A percentile compares a stretch with the other conserved stretches of the same genome.
phyloP scores from a whole-genome alignment of 768 basidiomycete species.

The Trametopsis cervina region DNA sequence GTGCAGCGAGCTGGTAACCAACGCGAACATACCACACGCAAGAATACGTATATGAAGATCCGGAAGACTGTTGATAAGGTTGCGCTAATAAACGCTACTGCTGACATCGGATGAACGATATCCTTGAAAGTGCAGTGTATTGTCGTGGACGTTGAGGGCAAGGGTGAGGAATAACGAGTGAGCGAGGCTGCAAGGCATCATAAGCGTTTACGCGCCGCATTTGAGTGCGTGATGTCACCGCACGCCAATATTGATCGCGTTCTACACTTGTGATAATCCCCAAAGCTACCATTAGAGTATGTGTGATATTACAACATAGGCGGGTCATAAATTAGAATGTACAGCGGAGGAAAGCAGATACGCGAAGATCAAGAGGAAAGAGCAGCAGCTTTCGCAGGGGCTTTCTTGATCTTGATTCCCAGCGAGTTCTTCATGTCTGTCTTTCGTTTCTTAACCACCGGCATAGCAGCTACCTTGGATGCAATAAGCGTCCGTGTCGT shows the following conservation, averaged over 20 bases:
- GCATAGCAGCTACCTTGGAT: slow-evolving; percentile 35
- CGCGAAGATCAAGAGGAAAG: background rate
- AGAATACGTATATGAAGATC: slow-evolving; percentile 38
- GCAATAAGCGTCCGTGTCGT: slow-evolving; percentile 51
- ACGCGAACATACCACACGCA: slow-evolving; percentile 42
- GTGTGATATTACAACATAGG: too few relatives aligned
- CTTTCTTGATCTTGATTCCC: slow-evolving; percentile 62
- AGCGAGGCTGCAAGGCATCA: background rate
- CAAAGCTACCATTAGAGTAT: too few relatives aligned
- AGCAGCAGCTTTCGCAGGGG: slow-evolving; percentile 16
- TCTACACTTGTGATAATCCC: background rate
- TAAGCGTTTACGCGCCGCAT: background rate
- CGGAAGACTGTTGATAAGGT: slow-evolving; percentile 34
- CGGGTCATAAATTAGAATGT: too few relatives aligned
- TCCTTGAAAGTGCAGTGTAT: too few relatives aligned
- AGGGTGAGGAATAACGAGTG: background rate
- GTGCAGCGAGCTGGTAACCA: too few relatives aligned
- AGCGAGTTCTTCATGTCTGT: slow-evolving; percentile 51
- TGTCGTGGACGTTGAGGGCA: background rate
- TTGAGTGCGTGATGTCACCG: background rate
- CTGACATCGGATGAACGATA: too few relatives aligned
- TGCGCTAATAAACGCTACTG: too few relatives aligned
- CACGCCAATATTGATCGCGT: background rate
- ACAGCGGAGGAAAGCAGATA: background rate
- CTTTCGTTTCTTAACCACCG: slow-evolving; percentile 56